phyloP scores from a whole-genome alignment of 306 rosid species.

The Ammopiptanthus mongolicus region DNA sequence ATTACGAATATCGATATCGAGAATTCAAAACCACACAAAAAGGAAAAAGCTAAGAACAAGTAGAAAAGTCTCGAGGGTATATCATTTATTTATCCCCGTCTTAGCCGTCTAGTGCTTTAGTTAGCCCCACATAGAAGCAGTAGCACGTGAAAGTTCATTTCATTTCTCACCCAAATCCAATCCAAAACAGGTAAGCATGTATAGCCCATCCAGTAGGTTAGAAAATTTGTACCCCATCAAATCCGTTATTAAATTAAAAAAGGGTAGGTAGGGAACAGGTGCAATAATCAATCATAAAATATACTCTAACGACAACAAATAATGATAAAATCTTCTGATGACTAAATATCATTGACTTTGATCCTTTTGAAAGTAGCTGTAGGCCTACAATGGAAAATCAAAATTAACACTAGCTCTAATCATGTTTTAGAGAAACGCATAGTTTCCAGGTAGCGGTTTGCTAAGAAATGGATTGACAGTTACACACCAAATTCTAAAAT shows the following conservation, averaged over 20 bases:
- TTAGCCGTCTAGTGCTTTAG: background rate
- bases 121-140: constrained; percentile 12
- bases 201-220: background rate
- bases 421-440: too few relatives aligned
- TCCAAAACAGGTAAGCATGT: constrained; percentile 23
- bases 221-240: constrained; percentile 4
- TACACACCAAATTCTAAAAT: too few relatives aligned
- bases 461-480: too few relatives aligned
- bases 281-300: background rate
- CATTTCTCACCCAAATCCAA: constrained; percentile 5
- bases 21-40: background rate
- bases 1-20: background rate
- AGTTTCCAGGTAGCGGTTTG: too few relatives aligned
- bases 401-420: background rate
- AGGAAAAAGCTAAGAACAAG: background rate
- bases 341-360: too few relatives aligned
- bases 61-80: background rate
- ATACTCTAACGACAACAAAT: background rate
- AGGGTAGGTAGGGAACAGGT: background rate
- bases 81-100: too few relatives aligned
- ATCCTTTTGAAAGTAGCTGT: too few relatives aligned
- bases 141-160: background rate
- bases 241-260: background rate
- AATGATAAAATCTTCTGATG: background rate
- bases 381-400: background rate